These are phyloP conservation scores for Rhizopus sp. DNA, from an alignment of 371 early-diverging fungal species.

Conservation along the genomic window DNA sequence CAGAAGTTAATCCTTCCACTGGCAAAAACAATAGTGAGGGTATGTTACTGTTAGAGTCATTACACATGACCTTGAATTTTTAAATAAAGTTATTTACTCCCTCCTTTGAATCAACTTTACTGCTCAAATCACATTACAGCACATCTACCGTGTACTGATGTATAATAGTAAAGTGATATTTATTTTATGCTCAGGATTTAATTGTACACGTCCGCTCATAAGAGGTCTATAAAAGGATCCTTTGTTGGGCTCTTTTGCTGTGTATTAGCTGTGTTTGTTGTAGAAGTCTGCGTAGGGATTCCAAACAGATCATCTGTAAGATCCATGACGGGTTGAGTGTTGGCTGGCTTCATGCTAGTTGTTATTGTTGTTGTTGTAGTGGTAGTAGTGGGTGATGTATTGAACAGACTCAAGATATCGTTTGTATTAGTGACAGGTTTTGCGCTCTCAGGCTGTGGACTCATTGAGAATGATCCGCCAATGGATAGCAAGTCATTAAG, in stretches of 20 bases:
- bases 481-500: slow-evolving; percentile 39
- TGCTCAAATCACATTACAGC: background rate
- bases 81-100: too few species aligned
- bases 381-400: slow-evolving; percentile 15
- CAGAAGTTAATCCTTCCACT: too few species aligned
- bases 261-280: background rate
- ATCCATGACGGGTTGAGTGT: slow-evolving; percentile 6
- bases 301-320: slow-evolving; percentile 28
- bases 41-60: too few species aligned
- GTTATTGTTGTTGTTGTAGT: slow-evolving; percentile 11
- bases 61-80: too few species aligned
- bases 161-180: too few species aligned
- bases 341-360: slow-evolving; percentile 14
- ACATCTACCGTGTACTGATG: background rate
- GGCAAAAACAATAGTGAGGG: too few species aligned
- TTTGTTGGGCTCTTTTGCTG: slow-evolving; percentile 13
- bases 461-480: slow-evolving; percentile 10
- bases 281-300: background rate
- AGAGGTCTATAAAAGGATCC: slow-evolving; percentile 38
- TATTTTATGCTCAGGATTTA: background rate
- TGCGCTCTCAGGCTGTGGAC: slow-evolving; percentile 8
- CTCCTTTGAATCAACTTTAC: too few species aligned
- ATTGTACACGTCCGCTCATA: slow-evolving; percentile 15
- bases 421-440: slow-evolving; percentile 22
- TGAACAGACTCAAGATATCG: slow-evolving; percentile 43